Conservation (phyloP, 495 filamentous ascomycete species). For the Penicillium atrosanguineum region DNA sequence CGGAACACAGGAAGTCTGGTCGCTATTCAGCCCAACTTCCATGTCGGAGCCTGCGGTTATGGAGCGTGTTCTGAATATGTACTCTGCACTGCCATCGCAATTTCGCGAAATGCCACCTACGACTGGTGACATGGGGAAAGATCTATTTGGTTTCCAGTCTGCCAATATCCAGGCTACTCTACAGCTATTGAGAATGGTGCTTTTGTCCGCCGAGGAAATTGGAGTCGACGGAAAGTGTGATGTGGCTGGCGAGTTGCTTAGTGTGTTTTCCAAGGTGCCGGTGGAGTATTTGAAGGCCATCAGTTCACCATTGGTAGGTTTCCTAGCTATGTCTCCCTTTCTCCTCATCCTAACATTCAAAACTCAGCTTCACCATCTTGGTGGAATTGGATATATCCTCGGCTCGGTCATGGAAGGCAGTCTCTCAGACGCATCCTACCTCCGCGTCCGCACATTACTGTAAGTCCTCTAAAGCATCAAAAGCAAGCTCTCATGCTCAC, state of each 20-base stretch:
- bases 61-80: slow-evolving; percentile 38
- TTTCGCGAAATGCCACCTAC: slow-evolving; percentile 36
- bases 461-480: slow-evolving; percentile 9
- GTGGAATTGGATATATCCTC: slow-evolving; percentile 49
- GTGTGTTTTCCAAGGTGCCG: slow-evolving; percentile 44
- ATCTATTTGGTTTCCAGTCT: slow-evolving; percentile 50
- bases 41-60: slow-evolving; percentile 33
- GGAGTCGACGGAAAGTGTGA: slow-evolving; percentile 46
- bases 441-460: slow-evolving; percentile 43
- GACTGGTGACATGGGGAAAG: slow-evolving; percentile 30
- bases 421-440: slow-evolving; percentile 45
- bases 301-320: slow-evolving; percentile 43
- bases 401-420: slow-evolving; percentile 48
- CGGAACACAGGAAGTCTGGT: slow-evolving; percentile 29
- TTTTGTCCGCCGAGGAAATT: slow-evolving; percentile 41
- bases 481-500: background rate
- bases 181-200: slow-evolving; percentile 48
- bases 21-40: slow-evolving; percentile 23
- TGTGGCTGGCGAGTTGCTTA: slow-evolving; percentile 46
- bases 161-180: slow-evolving; percentile 52
- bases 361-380: slow-evolving; percentile 45
- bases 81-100: slow-evolving; percentile 33
- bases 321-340: background rate
- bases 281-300: slow-evolving; percentile 46
- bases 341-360: background rate